Evolutionary conservation across 306 rosid species (phyloP), one percentile per base, ranked within the genome.

Genomic region (Castanea crenata): DNA sequence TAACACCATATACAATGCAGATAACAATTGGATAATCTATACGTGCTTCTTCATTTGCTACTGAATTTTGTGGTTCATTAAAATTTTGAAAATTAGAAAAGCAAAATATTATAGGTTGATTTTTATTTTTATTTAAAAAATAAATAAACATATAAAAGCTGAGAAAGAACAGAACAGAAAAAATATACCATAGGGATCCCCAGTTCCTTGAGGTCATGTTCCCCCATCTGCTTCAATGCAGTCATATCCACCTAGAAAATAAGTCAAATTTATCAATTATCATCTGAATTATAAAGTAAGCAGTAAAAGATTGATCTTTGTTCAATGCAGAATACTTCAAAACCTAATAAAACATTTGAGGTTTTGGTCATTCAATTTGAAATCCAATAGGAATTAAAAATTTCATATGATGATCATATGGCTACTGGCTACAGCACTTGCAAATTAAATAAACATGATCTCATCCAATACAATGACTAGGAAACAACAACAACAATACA

Each of bases 171-270:
- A 49, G 54, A 49, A 49, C 16, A 49, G 54, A 49, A 49, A 44
- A 49, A 49, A 49, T 49, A 49, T 49, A 95, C 97, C 99, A 93
- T 95, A 55, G 99, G 99, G 80, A 95, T 93, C 68, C 99, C 99
- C 71, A 93, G 93, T 89, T 93, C 98, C 78, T 93, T 95, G 80
- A 95, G 97, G 76, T 93, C 99, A 86, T 89, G 86, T 80, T 95
- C 98, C 67, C 98, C 93, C 99, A 95, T 95, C 85, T 93, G 98
- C 89, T 84, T 95, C 87, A 95, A 82, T 71, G 96, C 94, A 78
- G 96, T 71, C 96, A 95, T 87, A 89, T 95, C 99, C 79, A 95
- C 94, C 98, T 92, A 89, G 19, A n/a, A 2, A 75, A 63, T 2
- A 57, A 27, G 75, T 73, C 76, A 76, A 4, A 55, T 61, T 32